Conservation (phyloP, 805 yeast species). For the Saccharomyces jurei region DNA sequence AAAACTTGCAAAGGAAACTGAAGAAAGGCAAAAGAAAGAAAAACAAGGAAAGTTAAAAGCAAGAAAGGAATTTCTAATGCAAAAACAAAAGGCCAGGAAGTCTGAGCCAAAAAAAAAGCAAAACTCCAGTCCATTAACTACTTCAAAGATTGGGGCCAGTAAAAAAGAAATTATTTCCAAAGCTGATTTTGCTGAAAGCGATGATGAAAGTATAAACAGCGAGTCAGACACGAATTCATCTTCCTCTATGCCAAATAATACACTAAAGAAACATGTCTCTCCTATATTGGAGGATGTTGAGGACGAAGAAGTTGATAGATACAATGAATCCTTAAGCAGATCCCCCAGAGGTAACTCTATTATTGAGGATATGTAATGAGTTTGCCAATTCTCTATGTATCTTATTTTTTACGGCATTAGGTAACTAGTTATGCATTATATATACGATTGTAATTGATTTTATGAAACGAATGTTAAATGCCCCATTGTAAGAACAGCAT, state of each 20-base stretch:
- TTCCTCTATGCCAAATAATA: not conserved
- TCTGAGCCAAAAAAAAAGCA: conserved; percentile 1
- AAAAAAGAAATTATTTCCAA: not conserved
- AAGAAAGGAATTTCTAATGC: not conserved
- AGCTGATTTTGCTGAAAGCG: not conserved
- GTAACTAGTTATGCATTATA: not conserved
- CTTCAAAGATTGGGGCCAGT: not conserved
- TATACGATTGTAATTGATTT: not conserved
- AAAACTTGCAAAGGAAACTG: not conserved
- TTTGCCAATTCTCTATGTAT: too few species aligned
- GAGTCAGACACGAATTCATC: not conserved
- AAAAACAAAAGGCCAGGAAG: not conserved
- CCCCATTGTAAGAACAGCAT: too few species aligned
- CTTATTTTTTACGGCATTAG: not conserved
- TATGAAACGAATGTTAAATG: not conserved
- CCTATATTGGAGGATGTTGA: conserved; percentile 29
- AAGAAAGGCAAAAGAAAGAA: conserved; percentile 1
- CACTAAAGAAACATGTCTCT: conserved; percentile 4
- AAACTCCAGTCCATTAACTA: not conserved
- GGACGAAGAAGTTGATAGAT: conserved; percentile 28
- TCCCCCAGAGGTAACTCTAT: conserved; percentile 22
- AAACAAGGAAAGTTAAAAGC: not conserved
- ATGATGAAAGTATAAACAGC: not conserved
- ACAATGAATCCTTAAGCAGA: conserved; percentile 15
- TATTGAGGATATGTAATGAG: conserved; percentile 21